Percentiles rank a stretch among this genome's conserved stretches.
Conservation (phyloP, 495 filamentous ascomycete genomes). For the Neurospora terricola region DNA sequence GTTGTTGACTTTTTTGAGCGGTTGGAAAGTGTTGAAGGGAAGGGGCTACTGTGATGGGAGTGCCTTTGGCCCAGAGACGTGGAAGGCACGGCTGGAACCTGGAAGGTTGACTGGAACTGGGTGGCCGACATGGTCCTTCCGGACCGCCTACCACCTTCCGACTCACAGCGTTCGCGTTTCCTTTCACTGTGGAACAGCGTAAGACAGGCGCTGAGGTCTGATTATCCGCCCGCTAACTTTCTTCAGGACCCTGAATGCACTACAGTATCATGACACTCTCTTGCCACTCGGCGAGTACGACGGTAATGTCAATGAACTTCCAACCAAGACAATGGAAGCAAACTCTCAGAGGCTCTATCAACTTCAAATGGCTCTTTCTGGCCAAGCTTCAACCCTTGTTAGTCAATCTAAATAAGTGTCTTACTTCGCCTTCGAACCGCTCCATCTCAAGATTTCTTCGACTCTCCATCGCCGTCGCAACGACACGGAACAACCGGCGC, state of each 20-base stretch:
- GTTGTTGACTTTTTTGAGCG: background rate
- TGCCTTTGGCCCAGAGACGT: rapidly evolving
- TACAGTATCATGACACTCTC: background rate
- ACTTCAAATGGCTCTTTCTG: background rate
- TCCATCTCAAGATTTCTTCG: background rate
- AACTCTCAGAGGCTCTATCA: rapidly evolving
- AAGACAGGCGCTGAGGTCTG: background rate
- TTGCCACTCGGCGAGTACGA: background rate
- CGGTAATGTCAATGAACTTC: rapidly evolving
- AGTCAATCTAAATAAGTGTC: background rate
- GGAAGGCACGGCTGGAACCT: background rate
- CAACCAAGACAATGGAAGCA: background rate
- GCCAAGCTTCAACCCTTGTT: background rate
- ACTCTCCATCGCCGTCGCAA: background rate
- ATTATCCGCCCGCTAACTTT: background rate
- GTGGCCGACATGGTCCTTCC: no score
- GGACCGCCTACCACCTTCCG: background rate
- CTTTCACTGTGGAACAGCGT: background rate
- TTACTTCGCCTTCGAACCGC: background rate
- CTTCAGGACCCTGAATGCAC: background rate
- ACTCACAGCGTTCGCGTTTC: background rate
- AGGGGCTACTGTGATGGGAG: background rate
- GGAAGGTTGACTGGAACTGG: background rate
- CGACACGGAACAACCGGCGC: background rate
- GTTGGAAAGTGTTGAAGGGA: background rate